A percentile compares a stretch with the other conserved stretches of the same genome.
These are phyloP conservation scores for Pseudognaphalium luteoalbum DNA, from an alignment of 129 eudicot species.

Conservation along the genomic window DNA sequence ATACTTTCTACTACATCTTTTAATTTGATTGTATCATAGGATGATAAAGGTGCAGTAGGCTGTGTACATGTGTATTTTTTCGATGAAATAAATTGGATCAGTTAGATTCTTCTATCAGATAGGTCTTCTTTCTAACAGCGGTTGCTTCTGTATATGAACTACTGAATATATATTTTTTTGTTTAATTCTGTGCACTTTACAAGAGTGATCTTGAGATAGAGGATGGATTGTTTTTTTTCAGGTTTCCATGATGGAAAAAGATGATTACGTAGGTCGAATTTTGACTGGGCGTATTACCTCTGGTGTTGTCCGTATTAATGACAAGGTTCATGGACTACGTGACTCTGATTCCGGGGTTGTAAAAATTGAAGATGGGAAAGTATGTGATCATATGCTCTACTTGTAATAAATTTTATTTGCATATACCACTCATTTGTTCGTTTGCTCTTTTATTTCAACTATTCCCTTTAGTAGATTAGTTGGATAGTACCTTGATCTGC, in stretches of 20 bases:
- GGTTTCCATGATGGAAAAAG: conserved; percentile 97
- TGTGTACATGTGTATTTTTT: background rate
- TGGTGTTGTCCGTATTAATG: conserved; percentile 77
- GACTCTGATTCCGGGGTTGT: conserved; percentile 59
- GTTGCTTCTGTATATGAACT: background rate
- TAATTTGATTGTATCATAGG: background rate
- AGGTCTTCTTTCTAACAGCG: background rate
- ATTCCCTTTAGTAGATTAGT: background rate
- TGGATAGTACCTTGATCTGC: conserved; percentile 6
- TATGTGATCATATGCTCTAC: conserved; percentile 33
- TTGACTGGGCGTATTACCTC: conserved; percentile 86
- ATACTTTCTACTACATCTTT: background rate
- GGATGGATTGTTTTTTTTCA: conserved; percentile 45
- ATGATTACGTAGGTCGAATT: conserved; percentile 80
- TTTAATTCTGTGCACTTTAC: background rate
- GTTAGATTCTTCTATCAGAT: background rate
- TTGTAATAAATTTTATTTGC: background rate
- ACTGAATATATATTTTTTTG: background rate
- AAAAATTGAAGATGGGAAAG: conserved; percentile 94
- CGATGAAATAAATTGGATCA: background rate
- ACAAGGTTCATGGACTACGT: conserved; percentile 79
- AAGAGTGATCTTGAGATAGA: conserved; percentile 29
- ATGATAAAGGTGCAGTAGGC: background rate
- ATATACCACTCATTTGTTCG: background rate
- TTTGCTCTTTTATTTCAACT: background rate